These are phyloP conservation scores for Lachnellula willkommii DNA, from an alignment of 2,329 filamentous ascomycete species.

Conservation along the genomic window DNA sequence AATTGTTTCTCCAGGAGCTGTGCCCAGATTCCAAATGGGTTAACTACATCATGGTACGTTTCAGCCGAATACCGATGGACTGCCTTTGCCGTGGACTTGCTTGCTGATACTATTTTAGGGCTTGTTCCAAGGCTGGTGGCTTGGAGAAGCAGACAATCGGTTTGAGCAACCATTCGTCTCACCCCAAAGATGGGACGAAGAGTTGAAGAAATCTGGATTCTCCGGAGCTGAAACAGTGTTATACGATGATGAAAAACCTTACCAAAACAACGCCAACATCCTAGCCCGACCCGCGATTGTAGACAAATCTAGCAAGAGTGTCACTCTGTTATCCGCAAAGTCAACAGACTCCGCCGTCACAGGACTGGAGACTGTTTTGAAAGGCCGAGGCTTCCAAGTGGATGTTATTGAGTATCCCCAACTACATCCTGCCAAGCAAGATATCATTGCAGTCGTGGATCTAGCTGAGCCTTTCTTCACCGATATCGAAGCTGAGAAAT, in stretches of 20 bases:
- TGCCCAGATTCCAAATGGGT: not conserved
- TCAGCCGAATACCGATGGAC: too few relatives aligned
- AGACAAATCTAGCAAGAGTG: not conserved
- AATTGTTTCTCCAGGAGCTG: slow-evolving; percentile 13
- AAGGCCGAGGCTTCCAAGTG: slow-evolving; percentile 10
- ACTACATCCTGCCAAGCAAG: slow-evolving; percentile 8
- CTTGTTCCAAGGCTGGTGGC: slow-evolving; percentile 17
- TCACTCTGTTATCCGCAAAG: slow-evolving; percentile 2
- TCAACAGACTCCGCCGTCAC: not conserved
- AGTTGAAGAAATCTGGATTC: slow-evolving; percentile 30
- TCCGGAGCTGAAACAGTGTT: slow-evolving; percentile 24
- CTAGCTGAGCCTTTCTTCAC: slow-evolving; percentile 23
- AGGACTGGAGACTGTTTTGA: not conserved
- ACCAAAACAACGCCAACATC: slow-evolving; percentile 21
- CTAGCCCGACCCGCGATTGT: slow-evolving; percentile 9
- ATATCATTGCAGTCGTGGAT: slow-evolving; percentile 28
- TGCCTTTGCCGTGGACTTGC: too few relatives aligned
- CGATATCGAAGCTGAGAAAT: slow-evolving; percentile 13
- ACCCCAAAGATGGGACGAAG: slow-evolving; percentile 24
- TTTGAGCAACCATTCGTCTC: slow-evolving; percentile 23
- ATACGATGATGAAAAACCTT: slow-evolving; percentile 21
- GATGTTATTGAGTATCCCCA: slow-evolving; percentile 1
- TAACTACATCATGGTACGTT: not conserved
- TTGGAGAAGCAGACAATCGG: slow-evolving; percentile 21
- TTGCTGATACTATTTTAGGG: not conserved